Base-by-base conservation (phyloP, 345 rosid species). In the Corchorus olitorius region DNA sequence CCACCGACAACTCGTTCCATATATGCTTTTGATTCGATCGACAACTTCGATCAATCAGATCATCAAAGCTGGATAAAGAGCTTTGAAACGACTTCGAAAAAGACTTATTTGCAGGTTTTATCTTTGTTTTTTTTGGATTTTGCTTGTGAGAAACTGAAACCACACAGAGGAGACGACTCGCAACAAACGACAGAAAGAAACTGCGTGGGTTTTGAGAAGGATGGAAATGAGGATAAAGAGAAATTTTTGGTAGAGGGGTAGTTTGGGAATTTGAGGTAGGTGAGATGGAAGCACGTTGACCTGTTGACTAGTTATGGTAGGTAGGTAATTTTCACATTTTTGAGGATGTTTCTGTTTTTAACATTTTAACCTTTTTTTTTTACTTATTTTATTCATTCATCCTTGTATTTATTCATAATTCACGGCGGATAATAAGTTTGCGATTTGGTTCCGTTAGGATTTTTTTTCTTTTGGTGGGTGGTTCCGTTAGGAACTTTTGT, bases 1-100 rank as follows among this genome's bases (percentile, higher is more conserved):
- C 93, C 93, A 62, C 98, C 98, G 86, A 93, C 87, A 79, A 89
- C 83, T 52, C 99, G 90, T 77, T 88, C 92, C 94, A 90, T 90
- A 74, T 90, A 75, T 27, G 27, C 27, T 62, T 67, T 77, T 65
- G 53, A 81, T 20, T 71, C 65, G 80, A 67, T 20, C 74, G 70
- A 73, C 1, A 19, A 22, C 10, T 48, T 27, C 39, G 39, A 67
- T 67, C 56, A 14, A 77, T 79, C 89, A 82, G 81, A 64, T 76
- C 80, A 72, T 65, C 19, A 76, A 75, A 82, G 69, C 58, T 14
- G 6, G 54, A 46, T 8, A 19, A 67, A 13, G 50, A 64, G 67
- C 8, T 39, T 20, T 16, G 6, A 16, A 49, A 12, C 4, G 74
- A 72, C 49, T 20, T 17, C 37, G 60, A 56, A 43, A 37, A 16